Evolutionary conservation across 2,329 filamentous ascomycete genomes (phyloP).

Genomic region (Nemania sp.): DNA sequence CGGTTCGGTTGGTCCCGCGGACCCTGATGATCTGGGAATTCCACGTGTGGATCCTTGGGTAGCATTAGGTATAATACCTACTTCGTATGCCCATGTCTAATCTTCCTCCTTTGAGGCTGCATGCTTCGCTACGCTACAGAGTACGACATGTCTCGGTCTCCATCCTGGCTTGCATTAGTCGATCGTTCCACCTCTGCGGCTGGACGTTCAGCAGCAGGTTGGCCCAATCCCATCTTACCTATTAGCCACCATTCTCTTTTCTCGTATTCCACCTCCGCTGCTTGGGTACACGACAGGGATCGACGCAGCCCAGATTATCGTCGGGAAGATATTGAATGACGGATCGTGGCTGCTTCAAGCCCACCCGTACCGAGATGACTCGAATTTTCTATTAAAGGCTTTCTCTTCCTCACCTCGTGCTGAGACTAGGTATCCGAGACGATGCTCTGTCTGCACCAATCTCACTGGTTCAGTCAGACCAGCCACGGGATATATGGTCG

Average conservation of each 20-base stretch:
- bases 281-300: constrained; percentile 21
- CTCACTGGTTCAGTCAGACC: constrained; percentile 1
- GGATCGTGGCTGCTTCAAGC: not conserved
- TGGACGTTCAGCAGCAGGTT: constrained; percentile 21
- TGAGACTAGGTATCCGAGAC: not conserved
- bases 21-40: constrained; percentile 13
- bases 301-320: constrained; percentile 1
- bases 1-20: constrained; percentile 20
- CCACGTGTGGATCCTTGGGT: constrained; percentile 20
- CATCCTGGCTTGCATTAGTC: constrained; percentile 29
- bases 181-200: constrained; percentile 25
- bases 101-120: constrained; percentile 1
- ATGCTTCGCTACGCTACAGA: not conserved
- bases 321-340: not conserved
- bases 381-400: constrained; percentile 11
- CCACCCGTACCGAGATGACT: not conserved
- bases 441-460: constrained; percentile 1
- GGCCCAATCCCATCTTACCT: constrained; percentile 19
- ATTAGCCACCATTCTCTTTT: constrained; percentile 20
- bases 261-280: constrained; percentile 26
- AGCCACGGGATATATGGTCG: constrained; percentile 7
- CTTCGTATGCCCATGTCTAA: constrained; percentile 5
- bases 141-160: constrained; percentile 19
- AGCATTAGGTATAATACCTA: constrained; percentile 11
- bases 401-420: constrained; percentile 2